These are phyloP conservation scores for Fraxinus dipetala DNA, from an alignment of 305 asterid genomes.

Conservation along the genomic window DNA sequence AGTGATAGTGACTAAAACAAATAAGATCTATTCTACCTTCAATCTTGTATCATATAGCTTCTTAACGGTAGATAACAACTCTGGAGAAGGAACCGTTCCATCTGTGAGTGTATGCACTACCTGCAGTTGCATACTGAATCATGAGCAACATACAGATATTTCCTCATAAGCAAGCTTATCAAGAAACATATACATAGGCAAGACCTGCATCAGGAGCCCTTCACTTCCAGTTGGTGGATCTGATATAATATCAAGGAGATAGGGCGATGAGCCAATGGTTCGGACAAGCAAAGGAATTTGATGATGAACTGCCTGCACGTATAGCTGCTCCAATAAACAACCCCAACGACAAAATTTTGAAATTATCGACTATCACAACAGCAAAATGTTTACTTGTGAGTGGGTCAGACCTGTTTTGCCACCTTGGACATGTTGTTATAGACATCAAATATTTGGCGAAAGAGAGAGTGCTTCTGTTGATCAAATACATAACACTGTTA, in stretches of 20 bases:
- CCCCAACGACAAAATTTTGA: conserved; percentile 16
- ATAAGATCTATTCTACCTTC: conserved; percentile 50
- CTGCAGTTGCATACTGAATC: conserved; percentile 43
- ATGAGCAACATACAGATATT: conserved; percentile 27
- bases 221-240: conserved; percentile 86
- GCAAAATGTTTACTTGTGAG: conserved; percentile 11
- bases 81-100: conserved; percentile 80
- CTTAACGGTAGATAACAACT: conserved; percentile 58
- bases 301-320: conserved; percentile 73
- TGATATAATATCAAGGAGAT: conserved; percentile 73
- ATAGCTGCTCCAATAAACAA: conserved; percentile 29
- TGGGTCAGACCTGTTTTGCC: conserved; percentile 72
- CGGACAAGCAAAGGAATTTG: conserved; percentile 92
- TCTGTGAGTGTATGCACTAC: conserved; percentile 89
- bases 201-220: conserved; percentile 78
- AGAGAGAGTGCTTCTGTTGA: conserved; percentile 85
- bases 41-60: conserved; percentile 69
- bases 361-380: conserved; percentile 1
- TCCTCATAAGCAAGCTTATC: conserved; percentile 18
- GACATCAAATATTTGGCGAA: conserved; percentile 67
- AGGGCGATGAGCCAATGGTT: conserved; percentile 83
- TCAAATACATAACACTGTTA: conserved; percentile 29
- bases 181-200: conserved; percentile 13
- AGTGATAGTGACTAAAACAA: conserved; percentile 13
- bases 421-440: conserved; percentile 56